Evolutionary conservation across 306 rosid species (phyloP), one percentile per base, ranked within the genome.

Genomic region (Vigna radiata): DNA sequence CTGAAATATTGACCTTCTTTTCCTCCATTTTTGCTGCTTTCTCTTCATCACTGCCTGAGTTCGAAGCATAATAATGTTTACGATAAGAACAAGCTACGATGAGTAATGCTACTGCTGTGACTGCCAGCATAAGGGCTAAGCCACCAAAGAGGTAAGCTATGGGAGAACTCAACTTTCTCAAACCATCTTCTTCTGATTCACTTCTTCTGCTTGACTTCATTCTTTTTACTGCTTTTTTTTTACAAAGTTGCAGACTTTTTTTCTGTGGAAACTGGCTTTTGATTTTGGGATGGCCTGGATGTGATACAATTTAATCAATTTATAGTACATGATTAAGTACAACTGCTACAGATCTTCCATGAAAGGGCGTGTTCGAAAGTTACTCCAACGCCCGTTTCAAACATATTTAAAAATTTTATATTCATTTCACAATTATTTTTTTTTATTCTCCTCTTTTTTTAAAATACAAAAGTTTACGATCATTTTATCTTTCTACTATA

Each of bases 71-170:
- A 46, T 77, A 18, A 36, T 75, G n/a, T 16, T 49, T 74, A 0
- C 77, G 71, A 33, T 23, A 78, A 59, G 89, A 85, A 76, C 97
- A 94, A 69, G 85, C 90, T 5, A 94, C 52, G 78, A 86, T 65
- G 3, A 89, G 61, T 19, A 91, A 67, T 19, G 91, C 86, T 5
- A 82, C 53, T 8, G 91, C 80, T 12, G 90, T 84, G 52, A 89
- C 83, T 13, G 82, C 82, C 8, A 90, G 21, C 78, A 89, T 83
- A 18, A 90, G 41, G 4, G 90, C 90, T 61, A 91, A 16, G 60
- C 93, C 91, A 6, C 89, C 85, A 49, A 90, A 91, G 7, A 94
- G 77, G 65, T 85, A 94, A 0, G 97, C 94, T 55, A 87, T 52
- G 2, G 97, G 98, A 67, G 98, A 81, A n/a, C 58, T 83, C 68